phyloP scores from a whole-genome alignment of 441 rosid genomes.

The Brassica balearica region DNA sequence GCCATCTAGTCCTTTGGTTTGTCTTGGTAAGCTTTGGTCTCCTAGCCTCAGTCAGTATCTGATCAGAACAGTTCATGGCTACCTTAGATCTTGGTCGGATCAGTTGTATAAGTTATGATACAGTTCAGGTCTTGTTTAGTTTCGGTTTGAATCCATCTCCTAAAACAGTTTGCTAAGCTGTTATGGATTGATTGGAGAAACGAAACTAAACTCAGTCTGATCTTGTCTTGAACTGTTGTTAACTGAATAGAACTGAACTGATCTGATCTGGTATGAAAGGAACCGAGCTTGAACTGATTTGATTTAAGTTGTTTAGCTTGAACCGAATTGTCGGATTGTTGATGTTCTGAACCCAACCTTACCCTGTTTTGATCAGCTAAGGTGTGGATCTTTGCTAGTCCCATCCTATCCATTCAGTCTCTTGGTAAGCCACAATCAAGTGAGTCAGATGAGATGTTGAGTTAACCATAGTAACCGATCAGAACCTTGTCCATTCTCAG shows the following conservation, averaged over 20 bases:
- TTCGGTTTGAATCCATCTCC: neutral
- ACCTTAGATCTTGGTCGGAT: too few species aligned
- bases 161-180: neutral
- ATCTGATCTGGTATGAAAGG: neutral
- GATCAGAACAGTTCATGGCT: too few species aligned
- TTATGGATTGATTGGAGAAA: neutral
- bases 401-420: neutral
- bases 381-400: neutral
- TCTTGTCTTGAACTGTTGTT: neutral
- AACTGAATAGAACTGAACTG: neutral
- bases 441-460: neutral
- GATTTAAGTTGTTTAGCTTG: neutral
- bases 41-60: too few species aligned
- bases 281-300: neutral
- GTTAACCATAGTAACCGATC: neutral
- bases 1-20: too few species aligned
- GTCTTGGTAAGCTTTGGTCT: too few species aligned
- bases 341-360: neutral
- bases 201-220: neutral
- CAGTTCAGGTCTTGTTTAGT: neutral
- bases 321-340: neutral
- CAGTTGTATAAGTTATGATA: too few species aligned
- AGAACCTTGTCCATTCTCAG: neutral
- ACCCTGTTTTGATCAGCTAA: neutral
- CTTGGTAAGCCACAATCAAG: neutral